Evolutionary conservation across 208 protist species (phyloP).

Genomic region (Leptomonas pyrrhocoris): DNA sequence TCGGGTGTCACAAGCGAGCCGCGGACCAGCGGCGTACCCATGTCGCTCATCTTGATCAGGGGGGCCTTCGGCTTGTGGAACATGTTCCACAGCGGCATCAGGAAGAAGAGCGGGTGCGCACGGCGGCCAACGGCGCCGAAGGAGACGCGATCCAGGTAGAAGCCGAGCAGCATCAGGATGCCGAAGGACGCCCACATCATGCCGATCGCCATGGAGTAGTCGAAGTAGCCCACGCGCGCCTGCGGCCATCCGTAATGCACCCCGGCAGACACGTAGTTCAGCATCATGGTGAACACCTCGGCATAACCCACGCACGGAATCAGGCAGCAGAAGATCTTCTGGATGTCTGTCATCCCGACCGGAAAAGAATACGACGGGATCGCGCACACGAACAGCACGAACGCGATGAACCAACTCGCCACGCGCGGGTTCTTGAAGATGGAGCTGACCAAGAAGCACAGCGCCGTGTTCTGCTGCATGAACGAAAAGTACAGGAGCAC

Average conservation of each 20-base stretch:
- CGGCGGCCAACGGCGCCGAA: constrained; percentile 61
- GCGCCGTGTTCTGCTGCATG: constrained; percentile 65
- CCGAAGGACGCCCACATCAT: constrained; percentile 81
- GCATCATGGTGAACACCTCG: constrained; percentile 51
- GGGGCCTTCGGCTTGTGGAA: constrained; percentile 40
- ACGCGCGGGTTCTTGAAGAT: constrained; percentile 84
- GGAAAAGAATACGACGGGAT: constrained; percentile 77
- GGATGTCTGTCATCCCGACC: constrained; percentile 40
- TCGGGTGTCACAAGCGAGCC: constrained; percentile 24
- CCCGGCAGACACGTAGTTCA: constrained; percentile 52
- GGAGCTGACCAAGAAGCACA: constrained; percentile 71
- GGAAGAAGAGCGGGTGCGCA: constrained; percentile 76
- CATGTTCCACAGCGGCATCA: constrained; percentile 44
- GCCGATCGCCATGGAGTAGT: constrained; percentile 51
- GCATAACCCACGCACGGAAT: constrained; percentile 69
- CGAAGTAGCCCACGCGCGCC: constrained; percentile 45
- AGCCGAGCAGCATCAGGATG: constrained; percentile 69
- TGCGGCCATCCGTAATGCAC: constrained; percentile 46
- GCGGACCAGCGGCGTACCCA: constrained; percentile 27
- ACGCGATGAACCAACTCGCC: constrained; percentile 58
- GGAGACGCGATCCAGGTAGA: constrained; percentile 87
- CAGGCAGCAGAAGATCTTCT: constrained; percentile 51
- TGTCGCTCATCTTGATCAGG: constrained; percentile 40
- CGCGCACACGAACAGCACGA: constrained; percentile 70
- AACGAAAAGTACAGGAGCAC: constrained; percentile 80